A percentile compares a stretch with the other conserved stretches of the same genome.
Conservation (phyloP, 2,329 filamentous ascomycete genomes). For the Aspergillus fumigatus region DNA sequence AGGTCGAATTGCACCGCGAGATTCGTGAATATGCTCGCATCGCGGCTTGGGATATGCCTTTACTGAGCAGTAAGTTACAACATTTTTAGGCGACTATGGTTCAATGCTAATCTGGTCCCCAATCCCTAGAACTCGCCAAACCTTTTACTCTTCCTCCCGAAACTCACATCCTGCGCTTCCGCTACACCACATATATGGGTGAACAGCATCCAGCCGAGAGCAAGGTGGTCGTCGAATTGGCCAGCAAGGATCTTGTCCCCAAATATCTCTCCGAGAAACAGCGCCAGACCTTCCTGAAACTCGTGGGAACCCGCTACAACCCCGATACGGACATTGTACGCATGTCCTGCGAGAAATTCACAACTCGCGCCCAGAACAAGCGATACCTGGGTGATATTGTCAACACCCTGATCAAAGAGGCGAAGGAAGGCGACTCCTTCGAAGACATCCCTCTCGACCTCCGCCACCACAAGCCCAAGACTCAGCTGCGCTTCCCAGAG, state of each 20-base stretch:
- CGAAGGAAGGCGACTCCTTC: conserved; percentile 79
- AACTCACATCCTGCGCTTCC: conserved; percentile 74
- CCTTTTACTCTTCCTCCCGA: conserved; percentile 69
- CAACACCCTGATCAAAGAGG: conserved; percentile 66
- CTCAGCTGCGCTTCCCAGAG: conserved; percentile 67
- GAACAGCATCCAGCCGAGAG: conserved; percentile 85
- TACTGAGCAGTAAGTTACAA: conserved; percentile 67
- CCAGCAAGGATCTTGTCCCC: conserved; percentile 61
- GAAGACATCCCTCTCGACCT: conserved; percentile 86
- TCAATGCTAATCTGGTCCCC: conserved; percentile 11
- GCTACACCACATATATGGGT: conserved; percentile 95
- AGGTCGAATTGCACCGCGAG: conserved; percentile 84
- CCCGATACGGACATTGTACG: conserved; percentile 74
- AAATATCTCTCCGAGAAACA: conserved; percentile 61
- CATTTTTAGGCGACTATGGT: conserved; percentile 7
- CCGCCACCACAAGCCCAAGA: conserved; percentile 71
- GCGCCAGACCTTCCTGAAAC: conserved; percentile 76
- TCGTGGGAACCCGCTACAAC: conserved; percentile 82
- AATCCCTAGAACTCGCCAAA: conserved; percentile 68
- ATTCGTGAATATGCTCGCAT: conserved; percentile 82
- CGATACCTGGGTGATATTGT: conserved; percentile 82
- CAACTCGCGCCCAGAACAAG: conserved; percentile 93
- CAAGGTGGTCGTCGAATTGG: conserved; percentile 93
- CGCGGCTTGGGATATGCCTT: conserved; percentile 91
- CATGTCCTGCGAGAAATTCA: conserved; percentile 86